Base-by-base conservation (phyloP, 768 basidiomycete species). In the Gyrodon lividus region DNA sequence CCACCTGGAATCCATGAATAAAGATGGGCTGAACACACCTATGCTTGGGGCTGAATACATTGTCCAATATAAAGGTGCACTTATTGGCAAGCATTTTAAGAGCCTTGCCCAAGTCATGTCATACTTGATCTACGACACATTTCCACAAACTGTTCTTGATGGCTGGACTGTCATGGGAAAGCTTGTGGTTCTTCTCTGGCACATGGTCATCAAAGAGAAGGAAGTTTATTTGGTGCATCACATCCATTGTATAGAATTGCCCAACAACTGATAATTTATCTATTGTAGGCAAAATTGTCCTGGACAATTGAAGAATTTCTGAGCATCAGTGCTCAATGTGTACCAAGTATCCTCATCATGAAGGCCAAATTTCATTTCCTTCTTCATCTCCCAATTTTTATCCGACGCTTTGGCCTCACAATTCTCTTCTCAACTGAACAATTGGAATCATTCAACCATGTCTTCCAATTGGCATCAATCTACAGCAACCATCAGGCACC, bases 121-220 rank as follows among this genome's bases (percentile, higher is more conserved):
- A 0, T 63, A 59, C 30, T 47, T 62, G 0, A 48, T 70, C 5
- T 61, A 73, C 24, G 67, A 70, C 23, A 53, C 76, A 12, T 59
- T 66, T 0, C 55, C 59, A 12, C 5, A 16, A 0, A 28, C 10
- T 5, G 58, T 62, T 2, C 69, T 72, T 30, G 20, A 41, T 16
- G 51, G 71, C 0, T 70, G 64, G 20, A 70, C 68, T 24, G 65
- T 71, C 0, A 58, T 72, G 19, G 72, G 71, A 2, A 66, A 68
- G 17, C 63, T 77, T 2, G 38, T 60, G 0, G 68, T 73, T 0
- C 56, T 75, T 0, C 55, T 77, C 1, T 79, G 77, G 77, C 51
- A 73, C 22, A 63, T 69, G 0, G 65, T 72, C 56, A 77, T 77
- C 19, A 38, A 47, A 4, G 55, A 77, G 48, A 54, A 67, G 28